A percentile compares a stretch with the other conserved stretches of the same genome.
These are phyloP conservation scores for Trichoderma sp. DNA, from an alignment of 2,329 filamentous ascomycete species.

Conservation along the genomic window DNA sequence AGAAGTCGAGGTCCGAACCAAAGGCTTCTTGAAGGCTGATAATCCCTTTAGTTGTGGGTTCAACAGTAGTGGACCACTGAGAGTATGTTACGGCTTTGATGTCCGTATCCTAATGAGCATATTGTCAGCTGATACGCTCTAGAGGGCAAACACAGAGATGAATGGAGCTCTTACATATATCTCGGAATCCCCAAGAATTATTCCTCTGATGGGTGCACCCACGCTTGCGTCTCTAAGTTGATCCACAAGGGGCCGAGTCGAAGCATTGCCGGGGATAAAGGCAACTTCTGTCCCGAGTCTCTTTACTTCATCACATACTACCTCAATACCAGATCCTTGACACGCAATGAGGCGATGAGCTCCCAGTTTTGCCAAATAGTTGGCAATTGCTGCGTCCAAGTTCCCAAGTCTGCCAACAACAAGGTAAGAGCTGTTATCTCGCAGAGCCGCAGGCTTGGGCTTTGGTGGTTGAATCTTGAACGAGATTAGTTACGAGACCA, in stretches of 20 bases:
- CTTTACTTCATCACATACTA: not conserved
- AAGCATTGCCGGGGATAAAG: not conserved
- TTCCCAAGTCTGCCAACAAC: not conserved
- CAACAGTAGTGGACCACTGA: constrained; percentile 5
- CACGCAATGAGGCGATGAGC: constrained; percentile 9
- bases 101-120: not conserved
- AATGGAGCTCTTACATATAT: not conserved
- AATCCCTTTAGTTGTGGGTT: not conserved
- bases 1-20: constrained; percentile 16
- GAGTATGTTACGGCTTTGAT: not conserved
- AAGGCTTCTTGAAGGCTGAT: constrained; percentile 4
- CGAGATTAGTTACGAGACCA: not conserved
- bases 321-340: not conserved
- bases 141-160: not conserved
- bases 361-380: constrained; percentile 13
- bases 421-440: constrained; percentile 16
- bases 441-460: constrained; percentile 6
- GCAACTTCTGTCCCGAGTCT: constrained; percentile 3
- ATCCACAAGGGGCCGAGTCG: not conserved
- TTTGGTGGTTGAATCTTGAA: constrained; percentile 18
- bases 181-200: constrained; percentile 10
- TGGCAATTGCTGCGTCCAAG: constrained; percentile 4
- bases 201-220: not conserved
- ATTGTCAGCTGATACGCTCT: not conserved
- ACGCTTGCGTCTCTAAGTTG: constrained; percentile 3